Base-by-base conservation (phyloP, 176 grass and related monocot species). In the Carex parvula region DNA sequence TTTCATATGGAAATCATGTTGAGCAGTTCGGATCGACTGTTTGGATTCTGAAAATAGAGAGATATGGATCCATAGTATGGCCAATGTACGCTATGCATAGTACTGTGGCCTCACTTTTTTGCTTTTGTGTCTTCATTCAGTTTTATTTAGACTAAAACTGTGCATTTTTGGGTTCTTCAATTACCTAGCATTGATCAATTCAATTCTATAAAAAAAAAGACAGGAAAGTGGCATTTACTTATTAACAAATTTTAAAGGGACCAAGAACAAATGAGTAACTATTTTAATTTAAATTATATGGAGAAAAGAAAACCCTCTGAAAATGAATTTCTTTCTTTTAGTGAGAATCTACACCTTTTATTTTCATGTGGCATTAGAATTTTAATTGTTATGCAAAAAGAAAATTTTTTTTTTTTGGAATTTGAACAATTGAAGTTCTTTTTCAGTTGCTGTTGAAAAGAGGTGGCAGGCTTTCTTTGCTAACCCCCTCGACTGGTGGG, bases 401-500 rank as follows among this genome's bases (percentile, higher is more conserved):
- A 56, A 64, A n/a, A 83, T 24, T 24, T 24, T n/a, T n/a, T n/a
- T n/a, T n/a, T n/a, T n/a, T n/a, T n/a, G n/a, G 84, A 73, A 74
- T 90, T 72, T 74, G 80, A 60, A 85, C 61, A 79, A 75, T 83
- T 52, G 37, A 48, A 52, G 37, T 83, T 78, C 87, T 75, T 56
- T 85, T 60, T 84, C 90, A 69, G 86, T 58, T 85, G 88, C 91
- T 83, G 84, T 73, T 82, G 91, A 93, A 92, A 77, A 92, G 85
- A 79, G 94, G 20, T 99, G 96, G 96, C 93, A 95, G 86, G 96
- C 96, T 2, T 99, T 95, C 85, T 99, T 99, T 68, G 87, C 91
- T 73, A 99, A 93, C 78, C 96, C 96, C 42, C 50, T 93, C 72
- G 96, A 94, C 8, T 99, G 96, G 96, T 99, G 93, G 96, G 96